These are phyloP conservation scores for Cylindrotheca closterium DNA, from an alignment of 108 stramenopile species.

Conservation along the genomic window DNA sequence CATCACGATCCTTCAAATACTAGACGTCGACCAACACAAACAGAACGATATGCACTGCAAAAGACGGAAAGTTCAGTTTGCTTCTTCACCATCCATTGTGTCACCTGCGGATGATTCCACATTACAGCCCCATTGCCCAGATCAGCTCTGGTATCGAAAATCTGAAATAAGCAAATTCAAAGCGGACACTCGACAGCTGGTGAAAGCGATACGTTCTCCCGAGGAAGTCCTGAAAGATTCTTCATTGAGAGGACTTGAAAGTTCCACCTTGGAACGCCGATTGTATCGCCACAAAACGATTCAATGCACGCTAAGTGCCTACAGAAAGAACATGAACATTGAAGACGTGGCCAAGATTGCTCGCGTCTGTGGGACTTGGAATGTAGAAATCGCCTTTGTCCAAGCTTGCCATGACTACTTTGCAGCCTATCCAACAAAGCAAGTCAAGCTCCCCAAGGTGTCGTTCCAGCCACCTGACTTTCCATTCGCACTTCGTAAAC, in stretches of 20 bases:
- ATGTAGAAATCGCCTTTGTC: slow-evolving; percentile 22
- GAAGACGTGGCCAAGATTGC: slow-evolving; percentile 6
- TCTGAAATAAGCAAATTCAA: slow-evolving; percentile 6
- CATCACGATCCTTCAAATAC: neutral
- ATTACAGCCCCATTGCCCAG: neutral
- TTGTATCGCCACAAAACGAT: slow-evolving; percentile 16
- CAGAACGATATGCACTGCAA: too few species aligned
- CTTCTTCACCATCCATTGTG: neutral
- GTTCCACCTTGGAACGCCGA: slow-evolving; percentile 6
- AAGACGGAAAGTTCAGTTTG: neutral
- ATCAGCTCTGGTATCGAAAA: slow-evolving; percentile 8
- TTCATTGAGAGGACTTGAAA: slow-evolving; percentile 14
- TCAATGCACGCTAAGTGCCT: slow-evolving; percentile 14
- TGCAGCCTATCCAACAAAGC: slow-evolving; percentile 2
- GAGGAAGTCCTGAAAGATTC: neutral
- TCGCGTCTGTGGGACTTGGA: slow-evolving; percentile 12
- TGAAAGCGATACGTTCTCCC: neutral
- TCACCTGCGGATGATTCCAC: too few species aligned
- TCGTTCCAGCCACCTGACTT: slow-evolving; percentile 5
- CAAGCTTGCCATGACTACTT: slow-evolving; percentile 21
- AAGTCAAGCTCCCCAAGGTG: neutral
- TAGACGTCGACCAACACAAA: neutral
- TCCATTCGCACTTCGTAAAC: slow-evolving; percentile 7
- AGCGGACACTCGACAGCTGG: slow-evolving; percentile 7
- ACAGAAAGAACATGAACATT: slow-evolving; percentile 1